These are phyloP conservation scores for Inga leiocalycina DNA, from an alignment of 306 rosid species.

Conservation along the genomic window DNA sequence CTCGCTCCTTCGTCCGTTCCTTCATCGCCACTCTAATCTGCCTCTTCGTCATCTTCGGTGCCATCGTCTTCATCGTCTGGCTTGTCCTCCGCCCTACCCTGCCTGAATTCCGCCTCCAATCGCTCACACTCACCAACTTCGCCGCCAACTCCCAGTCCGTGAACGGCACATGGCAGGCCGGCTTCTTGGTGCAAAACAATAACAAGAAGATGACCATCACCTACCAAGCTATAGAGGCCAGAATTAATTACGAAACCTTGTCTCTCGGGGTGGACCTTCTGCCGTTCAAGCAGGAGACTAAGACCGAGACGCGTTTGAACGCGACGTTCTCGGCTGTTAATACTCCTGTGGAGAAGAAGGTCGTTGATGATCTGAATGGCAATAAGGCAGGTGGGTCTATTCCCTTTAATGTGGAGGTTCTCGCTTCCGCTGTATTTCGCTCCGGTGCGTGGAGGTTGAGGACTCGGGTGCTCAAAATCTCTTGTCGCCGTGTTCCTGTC, in stretches of 20 bases:
- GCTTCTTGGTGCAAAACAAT: constrained; percentile 57
- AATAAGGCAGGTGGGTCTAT: constrained; percentile 47
- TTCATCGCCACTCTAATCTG: constrained; percentile 59
- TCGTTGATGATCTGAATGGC: constrained; percentile 30
- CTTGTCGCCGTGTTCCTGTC: constrained; percentile 50
- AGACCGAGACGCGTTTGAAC: constrained; percentile 36
- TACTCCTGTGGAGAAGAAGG: constrained; percentile 26
- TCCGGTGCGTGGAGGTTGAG: constrained; percentile 78
- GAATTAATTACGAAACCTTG: constrained; percentile 32
- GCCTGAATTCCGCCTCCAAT: constrained; percentile 58
- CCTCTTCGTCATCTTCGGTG: constrained; percentile 56
- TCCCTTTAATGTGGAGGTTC: constrained; percentile 53
- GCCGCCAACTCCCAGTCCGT: constrained; percentile 47
- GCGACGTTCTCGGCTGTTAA: constrained; percentile 49
- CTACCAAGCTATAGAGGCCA: constrained; percentile 48
- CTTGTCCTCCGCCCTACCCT: constrained; percentile 83
- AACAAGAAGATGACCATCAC: constrained; percentile 71
- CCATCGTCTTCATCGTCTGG: constrained; percentile 59
- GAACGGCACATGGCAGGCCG: constrained; percentile 60
- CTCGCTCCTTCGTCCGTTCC: constrained; percentile 60
- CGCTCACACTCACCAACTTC: constrained; percentile 56
- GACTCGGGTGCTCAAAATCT: constrained; percentile 56
- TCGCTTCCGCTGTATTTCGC: constrained; percentile 56
- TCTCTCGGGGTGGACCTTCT: constrained; percentile 30
- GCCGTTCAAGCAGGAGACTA: constrained; percentile 62